Conservation (phyloP, 2,329 filamentous ascomycete genomes). For the Endocalyx cinctus region DNA sequence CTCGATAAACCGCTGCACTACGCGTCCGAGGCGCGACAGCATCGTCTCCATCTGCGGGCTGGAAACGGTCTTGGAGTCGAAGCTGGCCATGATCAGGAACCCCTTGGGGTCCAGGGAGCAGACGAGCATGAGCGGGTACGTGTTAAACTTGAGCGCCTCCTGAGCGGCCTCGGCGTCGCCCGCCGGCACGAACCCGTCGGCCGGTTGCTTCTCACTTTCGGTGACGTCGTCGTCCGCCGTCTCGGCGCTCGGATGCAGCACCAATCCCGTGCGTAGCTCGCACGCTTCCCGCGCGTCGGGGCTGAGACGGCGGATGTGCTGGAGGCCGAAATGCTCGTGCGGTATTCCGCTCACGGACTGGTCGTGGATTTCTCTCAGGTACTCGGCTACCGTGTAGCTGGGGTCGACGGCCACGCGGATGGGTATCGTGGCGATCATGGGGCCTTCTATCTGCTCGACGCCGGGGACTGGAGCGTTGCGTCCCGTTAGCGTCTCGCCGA, state of each 20-base stretch:
- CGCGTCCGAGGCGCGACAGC: constrained; percentile 45
- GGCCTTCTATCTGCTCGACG: constrained; percentile 52
- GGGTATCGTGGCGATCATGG: constrained; percentile 58
- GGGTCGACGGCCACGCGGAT: constrained; percentile 44
- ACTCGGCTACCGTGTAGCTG: constrained; percentile 41
- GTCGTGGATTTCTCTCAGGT: constrained; percentile 52
- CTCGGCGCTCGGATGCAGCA: constrained; percentile 44
- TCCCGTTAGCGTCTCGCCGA: constrained; percentile 56
- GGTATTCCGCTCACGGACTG: constrained; percentile 54
- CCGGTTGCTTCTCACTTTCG: constrained; percentile 32
- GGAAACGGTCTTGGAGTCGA: constrained; percentile 57
- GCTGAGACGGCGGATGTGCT: constrained; percentile 54
- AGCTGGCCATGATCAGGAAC: constrained; percentile 58
- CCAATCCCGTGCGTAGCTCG: constrained; percentile 50
- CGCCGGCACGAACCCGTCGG: constrained; percentile 49
- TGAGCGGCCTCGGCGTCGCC: constrained; percentile 53
- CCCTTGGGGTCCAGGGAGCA: constrained; percentile 54
- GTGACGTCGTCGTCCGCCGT: constrained; percentile 18
- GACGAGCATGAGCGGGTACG: constrained; percentile 61
- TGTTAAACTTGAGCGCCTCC: constrained; percentile 56
- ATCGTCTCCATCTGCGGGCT: constrained; percentile 48
- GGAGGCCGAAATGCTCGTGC: constrained; percentile 60
- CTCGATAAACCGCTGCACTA: constrained; percentile 46
- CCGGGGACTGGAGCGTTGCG: constrained; percentile 45
- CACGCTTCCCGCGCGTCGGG: constrained; percentile 51